Evolutionary conservation across 805 yeast species (phyloP).

Genomic region (Starmerella apis): DNA sequence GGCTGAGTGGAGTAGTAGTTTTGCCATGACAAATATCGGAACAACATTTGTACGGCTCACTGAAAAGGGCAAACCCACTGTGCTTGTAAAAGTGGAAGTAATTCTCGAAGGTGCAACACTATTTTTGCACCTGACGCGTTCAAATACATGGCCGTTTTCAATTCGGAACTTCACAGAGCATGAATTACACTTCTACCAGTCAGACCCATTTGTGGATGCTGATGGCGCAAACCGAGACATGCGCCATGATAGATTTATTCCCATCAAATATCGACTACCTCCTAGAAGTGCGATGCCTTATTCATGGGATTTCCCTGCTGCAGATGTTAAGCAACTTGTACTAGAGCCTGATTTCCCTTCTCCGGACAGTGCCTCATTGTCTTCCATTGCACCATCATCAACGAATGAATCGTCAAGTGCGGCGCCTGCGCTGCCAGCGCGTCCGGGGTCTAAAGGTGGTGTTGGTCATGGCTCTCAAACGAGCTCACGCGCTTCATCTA

Average conservation of each 20-base stretch:
- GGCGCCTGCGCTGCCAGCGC: neutral
- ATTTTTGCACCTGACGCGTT: slow-evolving; percentile 62
- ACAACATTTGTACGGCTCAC: slow-evolving; percentile 61
- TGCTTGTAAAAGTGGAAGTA: slow-evolving; percentile 60
- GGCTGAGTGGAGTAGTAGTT: slow-evolving; percentile 78
- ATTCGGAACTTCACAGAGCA: slow-evolving; percentile 78
- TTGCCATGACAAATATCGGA: slow-evolving; percentile 75
- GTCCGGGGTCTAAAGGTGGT: neutral
- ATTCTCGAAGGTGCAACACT: slow-evolving; percentile 72
- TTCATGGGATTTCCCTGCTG: slow-evolving; percentile 96
- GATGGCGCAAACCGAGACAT: slow-evolving; percentile 43
- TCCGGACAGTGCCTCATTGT: neutral
- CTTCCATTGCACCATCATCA: slow-evolving; percentile 2
- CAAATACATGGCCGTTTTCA: slow-evolving; percentile 86
- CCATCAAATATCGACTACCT: slow-evolving; percentile 72
- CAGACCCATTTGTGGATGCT: slow-evolving; percentile 59
- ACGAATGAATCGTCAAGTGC: neutral
- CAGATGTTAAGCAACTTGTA: slow-evolving; percentile 67
- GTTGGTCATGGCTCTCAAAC: neutral
- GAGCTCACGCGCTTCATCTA: neutral
- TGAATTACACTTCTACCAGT: slow-evolving; percentile 80
- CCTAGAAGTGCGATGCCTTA: slow-evolving; percentile 93
- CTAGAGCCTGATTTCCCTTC: slow-evolving; percentile 43
- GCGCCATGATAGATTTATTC: slow-evolving; percentile 51
- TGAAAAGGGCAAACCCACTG: slow-evolving; percentile 47